A percentile compares a stretch with the other conserved stretches of the same genome.
Evolutionary conservation across 345 rosid species (phyloP).

Genomic region (Kandelia obovata): DNA sequence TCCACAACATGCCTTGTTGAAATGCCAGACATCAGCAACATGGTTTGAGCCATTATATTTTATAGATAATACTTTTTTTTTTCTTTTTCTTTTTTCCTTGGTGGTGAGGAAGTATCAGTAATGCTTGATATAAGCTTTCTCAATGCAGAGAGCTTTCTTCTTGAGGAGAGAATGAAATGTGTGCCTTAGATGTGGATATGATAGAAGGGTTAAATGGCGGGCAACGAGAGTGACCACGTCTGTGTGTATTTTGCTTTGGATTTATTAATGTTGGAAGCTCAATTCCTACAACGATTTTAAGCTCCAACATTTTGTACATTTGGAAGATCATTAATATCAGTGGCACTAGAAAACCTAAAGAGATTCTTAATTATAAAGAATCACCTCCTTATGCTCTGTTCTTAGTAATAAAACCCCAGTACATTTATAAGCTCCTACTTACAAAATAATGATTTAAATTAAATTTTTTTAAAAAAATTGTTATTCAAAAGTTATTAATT

Average conservation of each 20-base stretch:
- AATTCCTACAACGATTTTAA: too few relatives aligned
- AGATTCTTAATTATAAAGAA: too few relatives aligned
- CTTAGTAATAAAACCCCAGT: too few relatives aligned
- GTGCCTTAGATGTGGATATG: conserved; percentile 38
- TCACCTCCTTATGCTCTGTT: too few relatives aligned
- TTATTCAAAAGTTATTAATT: too few relatives aligned
- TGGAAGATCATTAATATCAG: too few relatives aligned
- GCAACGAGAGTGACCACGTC: conserved; percentile 34
- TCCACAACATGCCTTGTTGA: conserved; percentile 40
- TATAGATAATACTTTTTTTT: neutral
- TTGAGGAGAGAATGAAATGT: neutral
- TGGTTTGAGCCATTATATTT: conserved; percentile 67
- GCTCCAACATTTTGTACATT: too few relatives aligned
- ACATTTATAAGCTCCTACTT: too few relatives aligned
- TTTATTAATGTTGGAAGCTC: neutral
- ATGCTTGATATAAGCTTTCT: neutral
- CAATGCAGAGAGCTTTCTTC: neutral
- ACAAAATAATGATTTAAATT: too few relatives aligned
- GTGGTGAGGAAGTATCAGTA: neutral
- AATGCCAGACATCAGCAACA: conserved; percentile 74
- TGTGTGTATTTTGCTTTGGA: neutral
- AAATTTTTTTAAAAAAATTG: too few relatives aligned
- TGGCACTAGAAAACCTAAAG: too few relatives aligned
- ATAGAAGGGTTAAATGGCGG: conserved; percentile 40
- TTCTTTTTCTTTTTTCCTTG: neutral